These are phyloP conservation scores for Ilex asprella DNA, from an alignment of 257 asterid species.

Conservation along the genomic window DNA sequence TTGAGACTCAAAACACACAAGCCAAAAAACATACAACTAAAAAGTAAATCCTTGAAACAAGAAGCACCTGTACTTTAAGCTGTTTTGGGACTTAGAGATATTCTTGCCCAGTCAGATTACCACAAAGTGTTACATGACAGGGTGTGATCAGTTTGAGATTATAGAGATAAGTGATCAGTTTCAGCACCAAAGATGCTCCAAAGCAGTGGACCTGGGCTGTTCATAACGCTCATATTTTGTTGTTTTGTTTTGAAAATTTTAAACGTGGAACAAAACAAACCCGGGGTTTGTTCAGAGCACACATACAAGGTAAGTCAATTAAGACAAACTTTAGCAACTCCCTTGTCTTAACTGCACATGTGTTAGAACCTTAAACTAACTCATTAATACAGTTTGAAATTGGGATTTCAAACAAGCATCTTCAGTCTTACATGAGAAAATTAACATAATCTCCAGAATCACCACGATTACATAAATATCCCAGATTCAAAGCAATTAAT, in stretches of 20 bases:
- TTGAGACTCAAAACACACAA: slow-evolving; percentile 1
- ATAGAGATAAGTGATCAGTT: not conserved
- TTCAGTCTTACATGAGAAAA: too few relatives aligned
- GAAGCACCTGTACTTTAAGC: not conserved
- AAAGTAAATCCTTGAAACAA: not conserved
- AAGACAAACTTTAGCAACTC: not conserved
- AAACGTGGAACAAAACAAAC: not conserved
- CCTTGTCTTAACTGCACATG: not conserved
- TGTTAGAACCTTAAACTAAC: not conserved
- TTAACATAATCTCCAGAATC: too few relatives aligned
- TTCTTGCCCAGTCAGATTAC: not conserved
- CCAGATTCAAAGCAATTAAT: too few relatives aligned
- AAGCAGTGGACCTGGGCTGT: not conserved
- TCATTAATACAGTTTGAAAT: not conserved
- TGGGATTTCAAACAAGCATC: too few relatives aligned
- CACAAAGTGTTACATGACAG: not conserved
- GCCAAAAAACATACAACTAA: slow-evolving; percentile 13
- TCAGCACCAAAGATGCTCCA: not conserved
- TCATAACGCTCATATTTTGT: not conserved
- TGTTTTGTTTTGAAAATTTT: not conserved
- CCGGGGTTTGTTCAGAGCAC: not conserved
- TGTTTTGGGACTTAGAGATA: not conserved
- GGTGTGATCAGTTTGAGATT: not conserved
- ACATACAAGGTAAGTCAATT: not conserved
- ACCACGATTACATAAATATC: too few relatives aligned